phyloP scores from a whole-genome alignment of 1,139 yeast species.

The Scheffersomyces insectosa region DNA sequence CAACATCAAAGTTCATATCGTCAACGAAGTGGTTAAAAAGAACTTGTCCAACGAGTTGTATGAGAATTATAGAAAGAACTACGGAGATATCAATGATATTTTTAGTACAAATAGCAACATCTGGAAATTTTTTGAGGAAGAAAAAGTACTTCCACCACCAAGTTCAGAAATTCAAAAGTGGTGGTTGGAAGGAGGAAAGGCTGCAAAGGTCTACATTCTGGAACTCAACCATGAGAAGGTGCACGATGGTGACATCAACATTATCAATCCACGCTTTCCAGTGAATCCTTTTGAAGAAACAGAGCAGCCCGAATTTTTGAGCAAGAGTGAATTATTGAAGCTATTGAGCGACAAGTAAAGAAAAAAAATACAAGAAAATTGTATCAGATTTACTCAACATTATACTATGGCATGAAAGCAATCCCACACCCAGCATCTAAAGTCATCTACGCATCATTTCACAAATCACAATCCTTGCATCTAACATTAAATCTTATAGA shows the following conservation, averaged over 20 bases:
- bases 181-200: constrained; percentile 86
- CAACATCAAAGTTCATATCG: constrained; percentile 62
- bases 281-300: constrained; percentile 65
- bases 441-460: no score
- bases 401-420: no score
- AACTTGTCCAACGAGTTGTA: constrained; percentile 63
- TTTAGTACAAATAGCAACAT: constrained; percentile 30
- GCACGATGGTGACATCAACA: constrained; percentile 30
- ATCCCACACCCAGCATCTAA: no score
- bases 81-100: constrained; percentile 44
- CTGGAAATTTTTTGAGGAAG: constrained; percentile 26
- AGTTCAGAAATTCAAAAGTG: constrained; percentile 79
- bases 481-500: no score
- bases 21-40: constrained; percentile 65
- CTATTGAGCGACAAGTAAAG: constrained; percentile 4
- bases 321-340: constrained; percentile 20
- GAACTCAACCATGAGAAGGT: constrained; percentile 36
- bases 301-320: constrained; percentile 37
- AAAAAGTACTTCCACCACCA: constrained; percentile 73
- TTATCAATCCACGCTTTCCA: constrained; percentile 68
- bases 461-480: no score
- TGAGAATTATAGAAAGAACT: constrained; percentile 47
- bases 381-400: no score
- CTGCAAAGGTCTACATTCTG: constrained; percentile 63
- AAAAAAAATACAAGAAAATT: no score